phyloP scores from a whole-genome alignment of 441 rosid species.

The Euphorbia celastroides region DNA sequence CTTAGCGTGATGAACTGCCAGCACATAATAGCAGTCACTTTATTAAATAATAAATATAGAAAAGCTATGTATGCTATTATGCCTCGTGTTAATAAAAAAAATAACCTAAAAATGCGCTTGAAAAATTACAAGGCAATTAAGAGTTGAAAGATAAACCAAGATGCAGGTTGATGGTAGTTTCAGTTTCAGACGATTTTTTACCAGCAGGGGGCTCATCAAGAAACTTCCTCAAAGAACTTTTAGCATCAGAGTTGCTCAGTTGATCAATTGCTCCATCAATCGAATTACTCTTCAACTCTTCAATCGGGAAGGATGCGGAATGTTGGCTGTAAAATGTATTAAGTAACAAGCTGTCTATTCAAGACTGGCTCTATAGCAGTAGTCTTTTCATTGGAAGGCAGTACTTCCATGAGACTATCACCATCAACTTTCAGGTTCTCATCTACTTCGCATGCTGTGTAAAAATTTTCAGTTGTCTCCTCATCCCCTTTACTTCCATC shows the following conservation, averaged over 20 bases:
- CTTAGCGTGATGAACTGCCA: conserved; percentile 31
- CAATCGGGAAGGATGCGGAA: conserved; percentile 27
- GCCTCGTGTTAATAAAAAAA: conserved; percentile 1
- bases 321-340: conserved; percentile 34
- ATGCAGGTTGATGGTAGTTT: conserved; percentile 36
- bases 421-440: conserved; percentile 29
- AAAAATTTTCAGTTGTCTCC: conserved; percentile 39
- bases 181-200: conserved; percentile 26
- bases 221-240: conserved; percentile 28
- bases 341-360: too few species aligned
- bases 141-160: conserved; percentile 43
- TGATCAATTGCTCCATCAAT: conserved; percentile 30
- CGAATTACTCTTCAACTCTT: conserved; percentile 32
- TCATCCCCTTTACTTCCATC: conserved; percentile 40
- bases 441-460: conserved; percentile 32
- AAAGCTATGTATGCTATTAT: conserved; percentile 3
- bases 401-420: conserved; percentile 23
- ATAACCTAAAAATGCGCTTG: background rate
- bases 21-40: conserved; percentile 14
- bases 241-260: conserved; percentile 23
- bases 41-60: conserved; percentile 6
- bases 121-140: conserved; percentile 35
- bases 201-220: conserved; percentile 17
- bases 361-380: conserved; percentile 27
- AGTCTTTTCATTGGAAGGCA: conserved; percentile 26